phyloP scores from a whole-genome alignment of 148 eudicot genomes.

The Polygonum aviculare region DNA sequence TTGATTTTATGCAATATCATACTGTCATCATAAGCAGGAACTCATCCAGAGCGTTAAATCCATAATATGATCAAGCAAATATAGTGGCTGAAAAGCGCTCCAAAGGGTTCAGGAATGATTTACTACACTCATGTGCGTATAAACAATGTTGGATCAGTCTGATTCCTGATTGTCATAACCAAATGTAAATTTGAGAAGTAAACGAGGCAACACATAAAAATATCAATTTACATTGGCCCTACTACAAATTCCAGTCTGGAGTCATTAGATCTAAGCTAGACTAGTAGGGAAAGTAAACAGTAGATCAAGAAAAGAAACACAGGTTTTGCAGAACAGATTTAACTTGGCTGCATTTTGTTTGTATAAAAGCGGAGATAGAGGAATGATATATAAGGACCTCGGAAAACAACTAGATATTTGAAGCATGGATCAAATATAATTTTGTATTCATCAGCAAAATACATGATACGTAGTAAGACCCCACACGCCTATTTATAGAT shows the following conservation, averaged over 20 bases:
- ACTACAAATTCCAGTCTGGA: neutral
- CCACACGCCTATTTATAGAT: too few species aligned
- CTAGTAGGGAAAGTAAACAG: neutral
- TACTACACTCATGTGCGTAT: neutral
- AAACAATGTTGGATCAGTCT: neutral
- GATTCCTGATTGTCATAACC: neutral
- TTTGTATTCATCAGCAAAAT: too few species aligned
- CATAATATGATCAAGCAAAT: neutral
- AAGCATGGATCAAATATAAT: too few species aligned
- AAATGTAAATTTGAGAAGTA: neutral
- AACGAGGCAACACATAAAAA: neutral
- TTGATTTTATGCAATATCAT: neutral
- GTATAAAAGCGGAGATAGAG: too few species aligned
- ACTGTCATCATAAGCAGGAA: neutral
- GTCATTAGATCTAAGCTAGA: neutral
- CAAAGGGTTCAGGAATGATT: neutral
- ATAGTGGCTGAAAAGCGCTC: neutral
- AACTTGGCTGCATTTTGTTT: neutral
- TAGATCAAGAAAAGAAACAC: neutral
- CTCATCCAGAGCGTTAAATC: neutral
- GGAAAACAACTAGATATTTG: too few species aligned
- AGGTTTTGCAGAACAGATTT: neutral
- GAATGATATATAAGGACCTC: too few species aligned
- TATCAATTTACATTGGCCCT: neutral
- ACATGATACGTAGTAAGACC: too few species aligned